Conservation (phyloP, 129 eudicot genomes). For the Helichrysum umbraculigerum region DNA sequence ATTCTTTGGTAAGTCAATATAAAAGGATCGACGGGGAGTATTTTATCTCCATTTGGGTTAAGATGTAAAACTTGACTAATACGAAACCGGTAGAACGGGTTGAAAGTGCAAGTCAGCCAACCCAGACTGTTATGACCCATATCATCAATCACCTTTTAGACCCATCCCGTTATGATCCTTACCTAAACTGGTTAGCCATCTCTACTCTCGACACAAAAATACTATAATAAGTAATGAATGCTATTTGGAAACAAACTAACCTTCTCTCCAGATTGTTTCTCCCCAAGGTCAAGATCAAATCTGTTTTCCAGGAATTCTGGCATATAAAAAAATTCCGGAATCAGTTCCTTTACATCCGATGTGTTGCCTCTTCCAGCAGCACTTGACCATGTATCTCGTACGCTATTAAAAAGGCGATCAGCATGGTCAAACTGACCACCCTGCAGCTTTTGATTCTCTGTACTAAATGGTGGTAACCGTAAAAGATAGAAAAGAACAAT, state of each 20-base stretch:
- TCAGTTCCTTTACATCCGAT: conserved; percentile 93
- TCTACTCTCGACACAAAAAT: background rate
- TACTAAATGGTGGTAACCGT: conserved; percentile 92
- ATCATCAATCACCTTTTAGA: background rate
- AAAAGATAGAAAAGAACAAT: conserved; percentile 94
- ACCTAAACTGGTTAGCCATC: background rate
- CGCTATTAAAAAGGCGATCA: conserved; percentile 93
- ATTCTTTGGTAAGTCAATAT: background rate
- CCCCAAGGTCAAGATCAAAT: conserved; percentile 90
- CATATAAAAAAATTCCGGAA: conserved; percentile 97
- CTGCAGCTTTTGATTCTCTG: conserved; percentile 92
- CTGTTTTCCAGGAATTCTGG: conserved; percentile 91
- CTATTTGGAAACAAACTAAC: conserved; percentile 35
- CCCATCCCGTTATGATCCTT: background rate
- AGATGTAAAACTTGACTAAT: background rate
- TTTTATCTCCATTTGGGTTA: background rate
- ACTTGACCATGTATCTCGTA: conserved; percentile 90
- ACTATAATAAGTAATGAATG: background rate
- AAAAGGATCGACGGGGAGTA: background rate
- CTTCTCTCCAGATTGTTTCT: conserved; percentile 98
- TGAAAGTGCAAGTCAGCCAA: background rate
- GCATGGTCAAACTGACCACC: conserved; percentile 99
- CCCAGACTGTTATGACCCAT: background rate
- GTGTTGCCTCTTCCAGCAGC: conserved; percentile 99
- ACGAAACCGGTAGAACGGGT: conserved; percentile 1